phyloP scores from a whole-genome alignment of 148 eudicot species.

The Rhododendron williamsianum region DNA sequence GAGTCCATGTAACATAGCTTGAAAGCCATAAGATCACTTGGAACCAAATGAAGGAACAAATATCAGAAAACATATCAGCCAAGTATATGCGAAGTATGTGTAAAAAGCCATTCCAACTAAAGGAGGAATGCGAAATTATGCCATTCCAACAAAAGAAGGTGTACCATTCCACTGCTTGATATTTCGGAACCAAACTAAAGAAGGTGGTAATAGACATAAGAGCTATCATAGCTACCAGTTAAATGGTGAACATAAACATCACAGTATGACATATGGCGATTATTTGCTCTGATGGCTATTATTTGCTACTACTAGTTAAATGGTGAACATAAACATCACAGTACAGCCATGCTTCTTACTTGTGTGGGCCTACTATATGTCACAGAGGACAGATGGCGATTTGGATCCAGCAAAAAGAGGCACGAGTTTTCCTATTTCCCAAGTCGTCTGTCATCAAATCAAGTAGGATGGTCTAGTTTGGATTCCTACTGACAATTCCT shows the following conservation, averaged over 20 bases:
- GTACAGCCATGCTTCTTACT: not conserved
- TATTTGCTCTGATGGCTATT: no score
- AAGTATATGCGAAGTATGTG: not conserved
- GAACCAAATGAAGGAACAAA: not conserved
- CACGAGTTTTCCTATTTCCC: not conserved
- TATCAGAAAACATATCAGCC: not conserved
- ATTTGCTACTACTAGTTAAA: no score
- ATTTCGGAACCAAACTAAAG: not conserved
- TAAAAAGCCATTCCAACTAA: not conserved
- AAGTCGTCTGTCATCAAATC: not conserved
- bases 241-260: not conserved
- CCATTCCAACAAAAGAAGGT: not conserved
- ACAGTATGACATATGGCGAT: not conserved
- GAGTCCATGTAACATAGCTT: not conserved
- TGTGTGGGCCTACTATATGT: not conserved
- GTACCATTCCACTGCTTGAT: not conserved
- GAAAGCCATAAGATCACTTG: not conserved
- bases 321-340: not conserved
- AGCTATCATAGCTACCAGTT: not conserved
- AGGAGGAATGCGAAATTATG: not conserved
- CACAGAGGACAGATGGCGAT: not conserved
- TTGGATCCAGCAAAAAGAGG: not conserved
- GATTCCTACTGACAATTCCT: not conserved
- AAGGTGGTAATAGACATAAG: not conserved
- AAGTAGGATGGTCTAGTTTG: not conserved